phyloP scores from a whole-genome alignment of 2,329 filamentous ascomycete genomes.

The Rachicladosporium sp. region DNA sequence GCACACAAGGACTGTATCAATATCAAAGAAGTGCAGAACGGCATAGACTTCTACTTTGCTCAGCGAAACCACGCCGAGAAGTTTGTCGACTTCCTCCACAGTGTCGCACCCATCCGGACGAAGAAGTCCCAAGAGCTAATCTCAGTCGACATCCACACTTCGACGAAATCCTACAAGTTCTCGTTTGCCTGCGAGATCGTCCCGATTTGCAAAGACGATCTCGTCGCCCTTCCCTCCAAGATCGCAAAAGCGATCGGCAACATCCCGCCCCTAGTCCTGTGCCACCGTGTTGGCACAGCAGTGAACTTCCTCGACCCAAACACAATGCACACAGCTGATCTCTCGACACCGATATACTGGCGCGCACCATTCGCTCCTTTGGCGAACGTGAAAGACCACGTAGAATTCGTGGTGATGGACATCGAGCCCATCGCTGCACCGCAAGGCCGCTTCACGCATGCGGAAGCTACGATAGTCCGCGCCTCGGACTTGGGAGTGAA shows the following conservation, averaged over 20 bases:
- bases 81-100: constrained; percentile 80
- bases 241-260: constrained; percentile 80
- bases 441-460: constrained; percentile 71
- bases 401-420: constrained; percentile 91
- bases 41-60: constrained; percentile 90
- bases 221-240: constrained; percentile 84
- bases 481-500: constrained; percentile 78
- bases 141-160: constrained; percentile 83
- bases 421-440: constrained; percentile 66
- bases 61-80: constrained; percentile 83
- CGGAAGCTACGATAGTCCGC: constrained; percentile 77
- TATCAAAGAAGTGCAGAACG: constrained; percentile 93
- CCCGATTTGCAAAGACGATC: constrained; percentile 92
- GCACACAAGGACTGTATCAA: constrained; percentile 92
- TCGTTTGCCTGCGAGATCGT: constrained; percentile 79
- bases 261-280: constrained; percentile 74
- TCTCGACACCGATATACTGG: constrained; percentile 80
- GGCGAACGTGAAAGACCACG: constrained; percentile 70
- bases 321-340: constrained; percentile 81
- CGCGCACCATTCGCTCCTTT: constrained; percentile 72
- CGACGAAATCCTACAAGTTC: constrained; percentile 88
- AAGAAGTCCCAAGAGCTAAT: constrained; percentile 91
- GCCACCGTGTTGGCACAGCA: constrained; percentile 76
- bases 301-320: constrained; percentile 82
- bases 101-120: constrained; percentile 62